A percentile compares a stretch with the other conserved stretches of the same genome.
These are phyloP conservation scores for Entomortierella beljakovae DNA, from an alignment of 192 early-diverging fungal species.

Conservation along the genomic window DNA sequence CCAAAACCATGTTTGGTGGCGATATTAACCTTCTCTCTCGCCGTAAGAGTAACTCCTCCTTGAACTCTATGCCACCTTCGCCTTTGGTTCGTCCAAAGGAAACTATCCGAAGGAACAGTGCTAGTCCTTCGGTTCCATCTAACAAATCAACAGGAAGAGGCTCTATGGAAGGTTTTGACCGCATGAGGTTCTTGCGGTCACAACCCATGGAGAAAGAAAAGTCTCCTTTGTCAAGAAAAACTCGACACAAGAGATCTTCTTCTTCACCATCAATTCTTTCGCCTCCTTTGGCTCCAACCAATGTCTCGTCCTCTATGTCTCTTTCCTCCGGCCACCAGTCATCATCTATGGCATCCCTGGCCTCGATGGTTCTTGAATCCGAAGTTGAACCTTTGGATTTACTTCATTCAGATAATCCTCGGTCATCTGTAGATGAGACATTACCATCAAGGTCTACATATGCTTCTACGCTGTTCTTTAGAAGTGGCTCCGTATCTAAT, in stretches of 20 bases:
- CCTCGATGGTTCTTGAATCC: constrained; percentile 14
- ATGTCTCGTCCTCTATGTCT: not conserved
- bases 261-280: constrained; percentile 32
- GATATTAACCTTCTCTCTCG: not conserved
- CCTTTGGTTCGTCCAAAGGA: constrained; percentile 7
- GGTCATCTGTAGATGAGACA: constrained; percentile 2
- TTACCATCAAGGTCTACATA: not conserved
- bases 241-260: constrained; percentile 42
- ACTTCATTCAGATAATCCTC: not conserved
- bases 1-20: not conserved
- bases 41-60: constrained; percentile 1
- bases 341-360: constrained; percentile 4
- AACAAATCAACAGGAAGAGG: constrained; percentile 9
- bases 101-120: constrained; percentile 31
- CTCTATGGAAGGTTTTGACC: constrained; percentile 46
- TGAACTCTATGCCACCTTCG: constrained; percentile 6
- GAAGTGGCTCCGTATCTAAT: constrained; percentile 11
- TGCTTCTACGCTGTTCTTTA: constrained; percentile 22
- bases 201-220: not conserved
- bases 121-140: constrained; percentile 24
- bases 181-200: constrained; percentile 8
- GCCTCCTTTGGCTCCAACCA: constrained; percentile 23
- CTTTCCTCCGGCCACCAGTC: not conserved
- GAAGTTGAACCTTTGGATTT: constrained; percentile 41
- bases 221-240: not conserved